Conservation (phyloP, 306 rosid species). For the Acacia acuminata region DNA sequence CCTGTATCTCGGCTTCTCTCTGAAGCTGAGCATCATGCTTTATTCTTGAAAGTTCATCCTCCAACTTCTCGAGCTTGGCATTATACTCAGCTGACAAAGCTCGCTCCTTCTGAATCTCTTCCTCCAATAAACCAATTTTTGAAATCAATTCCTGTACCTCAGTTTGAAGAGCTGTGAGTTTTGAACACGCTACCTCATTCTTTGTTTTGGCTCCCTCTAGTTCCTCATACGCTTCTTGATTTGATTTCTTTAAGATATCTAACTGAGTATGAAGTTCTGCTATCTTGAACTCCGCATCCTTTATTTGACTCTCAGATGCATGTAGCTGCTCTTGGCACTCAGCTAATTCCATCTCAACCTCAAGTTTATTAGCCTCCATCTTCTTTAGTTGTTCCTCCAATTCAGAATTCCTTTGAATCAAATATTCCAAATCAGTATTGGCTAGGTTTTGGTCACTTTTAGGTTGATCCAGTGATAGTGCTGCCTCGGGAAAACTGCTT, state of each 20-base stretch:
- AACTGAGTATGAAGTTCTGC: constrained; percentile 54
- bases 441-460: constrained; percentile 33
- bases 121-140: constrained; percentile 53
- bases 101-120: constrained; percentile 57
- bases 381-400: constrained; percentile 55
- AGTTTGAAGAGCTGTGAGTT: constrained; percentile 43
- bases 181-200: constrained; percentile 53
- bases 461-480: constrained; percentile 25
- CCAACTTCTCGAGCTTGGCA: constrained; percentile 51
- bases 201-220: constrained; percentile 41
- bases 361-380: constrained; percentile 48
- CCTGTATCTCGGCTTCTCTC: constrained; percentile 43
- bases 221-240: constrained; percentile 57
- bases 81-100: constrained; percentile 49
- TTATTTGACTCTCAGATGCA: constrained; percentile 44
- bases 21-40: constrained; percentile 52
- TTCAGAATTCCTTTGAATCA: constrained; percentile 47
- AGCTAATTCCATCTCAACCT: constrained; percentile 48
- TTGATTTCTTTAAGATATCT: constrained; percentile 47
- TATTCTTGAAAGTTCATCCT: constrained; percentile 59
- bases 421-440: constrained; percentile 48
- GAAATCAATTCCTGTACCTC: constrained; percentile 47
- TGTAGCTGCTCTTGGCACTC: constrained; percentile 52
- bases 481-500: constrained; percentile 38
- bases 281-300: constrained; percentile 49